Evolutionary conservation across 192 early-diverging fungal genomes (phyloP), one percentile per base, ranked within the genome.

Genomic region (Linnemannia elongata): DNA sequence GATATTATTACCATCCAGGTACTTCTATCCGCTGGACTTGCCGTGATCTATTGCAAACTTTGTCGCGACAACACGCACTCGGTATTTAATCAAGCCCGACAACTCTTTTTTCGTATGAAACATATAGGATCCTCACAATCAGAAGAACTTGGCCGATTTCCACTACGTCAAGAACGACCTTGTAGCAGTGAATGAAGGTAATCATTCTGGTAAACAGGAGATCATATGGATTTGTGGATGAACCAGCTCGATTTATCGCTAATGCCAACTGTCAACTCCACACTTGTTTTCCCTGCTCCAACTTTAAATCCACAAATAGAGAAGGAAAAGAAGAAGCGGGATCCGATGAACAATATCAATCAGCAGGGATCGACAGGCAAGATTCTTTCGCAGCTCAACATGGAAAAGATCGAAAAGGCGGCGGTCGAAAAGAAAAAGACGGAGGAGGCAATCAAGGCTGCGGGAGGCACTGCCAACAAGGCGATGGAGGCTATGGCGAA

Each of bases 1-100:
- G 97, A 99, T 83, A 91, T 99, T 42, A 96, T 99, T 54, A 96
- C 96, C 27, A 89, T 99, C 41, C 97, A 96, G 85, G 93, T 90
- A 84, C 60, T 10, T 17, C 0, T 20, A 35, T 7, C 60, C 3
- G 17, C 33, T 69, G 36, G 18, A 20, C n/a, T 55, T 24, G 54
- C 54, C 54, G 54, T 8, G 54, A 55, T 55, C 54, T 8, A 27
- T n/a, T 30, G n/a, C 2, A 60, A 52, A n/a, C 3, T 10, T 27
- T 24, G 6, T 27, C 55, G 9, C n/a, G n/a, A 18, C 9, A 27
- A 27, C 49, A 71, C 20, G 24, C 12, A 30, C 6, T 13, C 30
- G 44, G n/a, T 10, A 27, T 5, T 27, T 18, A 20, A 81, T 72
- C 36, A 2, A 70, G 33, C 27, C 41, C 72, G 41, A 42, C 41